A percentile compares a stretch with the other conserved stretches of the same genome.
phyloP scores from a whole-genome alignment of 2,329 filamentous ascomycete species.

The Fusarium bactridioides region DNA sequence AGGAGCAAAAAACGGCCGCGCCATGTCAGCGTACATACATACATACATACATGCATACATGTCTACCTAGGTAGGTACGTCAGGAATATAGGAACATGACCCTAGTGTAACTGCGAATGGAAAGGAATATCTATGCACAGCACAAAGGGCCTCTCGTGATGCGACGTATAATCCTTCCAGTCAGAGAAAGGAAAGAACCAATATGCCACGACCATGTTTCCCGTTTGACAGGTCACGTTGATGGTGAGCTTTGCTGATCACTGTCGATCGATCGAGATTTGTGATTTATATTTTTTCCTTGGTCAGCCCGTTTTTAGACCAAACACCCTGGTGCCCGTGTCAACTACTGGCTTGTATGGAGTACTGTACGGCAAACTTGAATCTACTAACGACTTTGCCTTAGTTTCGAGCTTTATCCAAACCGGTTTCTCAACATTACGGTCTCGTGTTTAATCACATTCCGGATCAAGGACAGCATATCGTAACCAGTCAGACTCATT shows the following conservation, averaged over 20 bases:
- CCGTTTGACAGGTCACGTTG: conserved; percentile 29
- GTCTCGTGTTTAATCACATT: conserved; percentile 4
- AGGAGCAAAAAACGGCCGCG: neutral
- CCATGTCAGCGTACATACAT: neutral
- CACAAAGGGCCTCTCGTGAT: conserved; percentile 28
- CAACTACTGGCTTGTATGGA: neutral
- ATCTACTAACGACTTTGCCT: neutral
- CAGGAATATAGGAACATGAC: conserved; percentile 14
- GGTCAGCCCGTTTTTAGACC: neutral
- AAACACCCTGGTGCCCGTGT: conserved; percentile 4
- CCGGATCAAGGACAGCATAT: neutral
- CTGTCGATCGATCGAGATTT: conserved; percentile 38
- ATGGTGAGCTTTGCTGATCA: conserved; percentile 19
- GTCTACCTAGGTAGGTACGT: neutral
- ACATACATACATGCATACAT: neutral
- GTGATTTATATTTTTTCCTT: conserved; percentile 7
- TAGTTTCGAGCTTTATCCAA: neutral
- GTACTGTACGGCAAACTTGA: neutral
- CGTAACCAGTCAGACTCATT: neutral
- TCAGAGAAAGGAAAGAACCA: conserved; percentile 3
- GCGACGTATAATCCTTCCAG: neutral
- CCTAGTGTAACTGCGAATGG: conserved; percentile 11
- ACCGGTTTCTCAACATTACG: conserved; percentile 10
- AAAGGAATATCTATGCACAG: neutral
- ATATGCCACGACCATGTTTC: conserved; percentile 14